Evolutionary conservation across 495 filamentous ascomycete genomes (phyloP), one percentile per base, ranked within the genome.

Genomic region (Copromyces sp.): DNA sequence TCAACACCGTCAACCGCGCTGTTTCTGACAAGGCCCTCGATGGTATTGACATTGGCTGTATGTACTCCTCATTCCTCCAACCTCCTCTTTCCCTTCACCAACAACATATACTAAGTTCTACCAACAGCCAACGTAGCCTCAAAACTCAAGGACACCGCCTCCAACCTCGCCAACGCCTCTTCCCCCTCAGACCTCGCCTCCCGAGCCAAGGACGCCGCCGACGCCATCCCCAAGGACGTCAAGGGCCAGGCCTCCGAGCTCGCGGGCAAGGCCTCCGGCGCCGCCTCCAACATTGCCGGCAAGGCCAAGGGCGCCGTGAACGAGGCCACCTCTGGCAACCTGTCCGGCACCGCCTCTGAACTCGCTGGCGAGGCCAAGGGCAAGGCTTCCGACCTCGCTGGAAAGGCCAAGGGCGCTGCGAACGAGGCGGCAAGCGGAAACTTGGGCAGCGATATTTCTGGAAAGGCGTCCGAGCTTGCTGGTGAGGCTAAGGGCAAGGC

Each of bases 21-120:
- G 84, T 88, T 29, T 80, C 81, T 20, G 84, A 87, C 74, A 88
- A 88, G 82, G 70, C 88, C 2, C 86, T 88, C 40, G 86, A 86
- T 70, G 86, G 86, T 16, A 88, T 88, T 77, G 82, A 88, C 72
- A 78, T 81, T 71, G 82, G 83, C 47, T 73, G 87, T 88, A 80
- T 61, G 85, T 82, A 37, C 4, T 9, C 44, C 35, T 16, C 45
- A 5, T 72, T 39, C 29, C 35, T 35, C 42, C 4, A 69, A 39
- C 16, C 29, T 17, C n/a, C 39, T n/a, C 59, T 39, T 11, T 59
- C 39, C 39, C 68, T 41, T 1, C 32, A 41, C 6, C 17, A 53
- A 1, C 47, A 29, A 70, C 4, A 47, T 12, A 41, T 47, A 75
- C 74, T 75, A 78, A 77, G 73, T 20, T 24, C 11, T 3, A 1